A percentile compares a stretch with the other conserved stretches of the same genome.
Evolutionary conservation across 2,329 filamentous ascomycete genomes (phyloP).

Genomic region (Aspergillus udagawae): DNA sequence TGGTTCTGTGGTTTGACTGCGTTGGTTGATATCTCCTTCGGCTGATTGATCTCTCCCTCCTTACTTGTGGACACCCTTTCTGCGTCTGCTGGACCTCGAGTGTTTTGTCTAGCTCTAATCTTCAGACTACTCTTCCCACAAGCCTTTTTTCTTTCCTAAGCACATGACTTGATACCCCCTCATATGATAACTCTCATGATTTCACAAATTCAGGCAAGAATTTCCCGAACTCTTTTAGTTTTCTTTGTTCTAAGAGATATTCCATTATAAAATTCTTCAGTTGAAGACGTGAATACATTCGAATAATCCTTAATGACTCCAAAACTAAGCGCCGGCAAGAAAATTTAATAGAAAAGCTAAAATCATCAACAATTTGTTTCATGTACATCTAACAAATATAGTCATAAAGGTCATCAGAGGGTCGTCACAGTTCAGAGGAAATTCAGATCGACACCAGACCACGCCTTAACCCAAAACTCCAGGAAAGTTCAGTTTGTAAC

Average conservation of each 20-base stretch:
- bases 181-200: not conserved
- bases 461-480: constrained; percentile 25
- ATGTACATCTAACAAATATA: constrained; percentile 38
- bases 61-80: not conserved
- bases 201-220: not conserved
- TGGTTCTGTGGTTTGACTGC: not conserved
- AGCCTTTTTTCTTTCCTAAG: not conserved
- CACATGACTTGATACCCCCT: constrained; percentile 20
- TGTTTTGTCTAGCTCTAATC: not conserved
- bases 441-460: constrained; percentile 22
- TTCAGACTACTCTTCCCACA: not conserved
- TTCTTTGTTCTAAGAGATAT: not conserved
- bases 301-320: constrained; percentile 9
- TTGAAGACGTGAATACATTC: not conserved
- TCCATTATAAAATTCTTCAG: not conserved
- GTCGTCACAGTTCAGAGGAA: constrained; percentile 26
- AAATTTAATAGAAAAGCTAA: constrained; percentile 19
- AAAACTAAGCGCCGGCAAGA: constrained; percentile 15
- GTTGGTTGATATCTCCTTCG: not conserved
- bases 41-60: not conserved
- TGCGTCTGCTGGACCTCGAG: not conserved
- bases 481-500: constrained; percentile 9
- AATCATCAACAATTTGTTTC: constrained; percentile 35
- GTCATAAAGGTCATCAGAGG: constrained; percentile 36
- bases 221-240: not conserved